Conservation (phyloP, 1,284 basidiomycete genomes). For the Apiotrichum gamsii region DNA sequence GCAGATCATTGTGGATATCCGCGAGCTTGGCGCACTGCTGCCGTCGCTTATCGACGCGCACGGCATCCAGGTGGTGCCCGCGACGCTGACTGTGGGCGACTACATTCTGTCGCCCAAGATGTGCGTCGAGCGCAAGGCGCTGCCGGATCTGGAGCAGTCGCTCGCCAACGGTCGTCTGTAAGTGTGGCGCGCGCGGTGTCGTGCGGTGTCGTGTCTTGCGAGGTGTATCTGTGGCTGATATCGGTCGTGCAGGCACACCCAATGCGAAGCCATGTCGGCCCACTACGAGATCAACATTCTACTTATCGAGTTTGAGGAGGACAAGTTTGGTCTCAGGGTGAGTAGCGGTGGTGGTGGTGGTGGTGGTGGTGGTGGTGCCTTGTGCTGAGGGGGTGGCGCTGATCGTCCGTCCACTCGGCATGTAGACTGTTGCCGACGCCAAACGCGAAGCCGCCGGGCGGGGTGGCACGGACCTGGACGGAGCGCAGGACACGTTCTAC, state of each 20-base stretch:
- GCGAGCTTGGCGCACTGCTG: slow-evolving; percentile 89
- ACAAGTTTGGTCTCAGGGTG: slow-evolving; percentile 88
- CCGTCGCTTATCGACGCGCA: slow-evolving; percentile 85
- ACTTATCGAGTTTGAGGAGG: slow-evolving; percentile 97
- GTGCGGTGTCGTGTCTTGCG: no score
- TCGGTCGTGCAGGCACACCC: slow-evolving; percentile 65
- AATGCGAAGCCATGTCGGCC: slow-evolving; percentile 94
- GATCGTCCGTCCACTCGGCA: not conserved
- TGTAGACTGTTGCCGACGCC: slow-evolving; percentile 52
- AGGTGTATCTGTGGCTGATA: slow-evolving; percentile 1
- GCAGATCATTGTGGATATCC: slow-evolving; percentile 90
- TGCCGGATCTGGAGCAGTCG: slow-evolving; percentile 83
- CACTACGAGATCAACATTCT: slow-evolving; percentile 92
- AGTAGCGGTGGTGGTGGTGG: slow-evolving; percentile 30
- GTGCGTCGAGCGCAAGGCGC: slow-evolving; percentile 91
- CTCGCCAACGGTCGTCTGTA: slow-evolving; percentile 89
- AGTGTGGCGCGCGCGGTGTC: no score
- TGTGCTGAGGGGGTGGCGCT: slow-evolving; percentile 57
- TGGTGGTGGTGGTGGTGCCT: not conserved
- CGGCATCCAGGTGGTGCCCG: slow-evolving; percentile 73
- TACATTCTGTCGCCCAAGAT: slow-evolving; percentile 94
- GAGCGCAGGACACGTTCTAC: slow-evolving; percentile 47
- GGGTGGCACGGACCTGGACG: slow-evolving; percentile 49
- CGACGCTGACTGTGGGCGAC: slow-evolving; percentile 89
- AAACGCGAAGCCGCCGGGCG: slow-evolving; percentile 54